Conservation (phyloP, 1,284 basidiomycete species). For the Marasmius oreades region DNA sequence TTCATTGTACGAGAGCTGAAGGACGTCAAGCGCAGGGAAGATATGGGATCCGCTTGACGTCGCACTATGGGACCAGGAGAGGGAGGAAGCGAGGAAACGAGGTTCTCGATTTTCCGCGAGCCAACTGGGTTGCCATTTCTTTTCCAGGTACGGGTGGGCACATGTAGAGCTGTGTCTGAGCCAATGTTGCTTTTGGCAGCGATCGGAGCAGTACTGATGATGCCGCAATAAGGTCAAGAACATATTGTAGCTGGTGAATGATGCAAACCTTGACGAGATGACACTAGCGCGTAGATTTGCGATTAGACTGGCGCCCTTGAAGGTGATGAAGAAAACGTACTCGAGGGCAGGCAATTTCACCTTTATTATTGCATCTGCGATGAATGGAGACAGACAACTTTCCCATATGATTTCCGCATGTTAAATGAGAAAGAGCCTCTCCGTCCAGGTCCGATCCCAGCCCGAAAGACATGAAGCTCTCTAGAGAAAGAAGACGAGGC, state of each 20-base stretch:
- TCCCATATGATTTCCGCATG: constrained; percentile 14
- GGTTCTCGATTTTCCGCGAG: constrained; percentile 13
- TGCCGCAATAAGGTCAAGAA: not conserved
- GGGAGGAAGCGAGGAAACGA: constrained; percentile 7
- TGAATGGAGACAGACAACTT: not conserved
- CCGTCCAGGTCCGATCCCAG: constrained; percentile 14
- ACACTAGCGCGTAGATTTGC: constrained; percentile 7
- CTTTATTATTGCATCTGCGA: constrained; percentile 10
- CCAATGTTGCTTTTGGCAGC: constrained; percentile 18
- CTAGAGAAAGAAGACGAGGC: constrained; percentile 12
- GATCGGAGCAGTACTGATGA: constrained; percentile 15
- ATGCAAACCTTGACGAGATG: constrained; percentile 13
- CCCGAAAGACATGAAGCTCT: constrained; percentile 15
- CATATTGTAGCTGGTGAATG: not conserved
- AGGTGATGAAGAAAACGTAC: constrained; percentile 5
- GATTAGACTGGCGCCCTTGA: not conserved
- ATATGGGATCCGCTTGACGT: not conserved
- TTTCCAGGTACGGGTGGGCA: constrained; percentile 14
- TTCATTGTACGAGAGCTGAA: constrained; percentile 13
- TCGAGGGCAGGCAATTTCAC: constrained; percentile 9
- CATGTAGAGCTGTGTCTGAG: constrained; percentile 13
- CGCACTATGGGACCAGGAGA: not conserved
- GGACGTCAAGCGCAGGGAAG: constrained; percentile 13
- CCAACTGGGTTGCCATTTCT: constrained; percentile 17
- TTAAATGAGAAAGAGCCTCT: constrained; percentile 6